Percentiles rank a stretch among this genome's conserved stretches.
These are phyloP conservation scores for Talaromyces sp. DNA, from an alignment of 2,329 filamentous ascomycete species.

Conservation along the genomic window DNA sequence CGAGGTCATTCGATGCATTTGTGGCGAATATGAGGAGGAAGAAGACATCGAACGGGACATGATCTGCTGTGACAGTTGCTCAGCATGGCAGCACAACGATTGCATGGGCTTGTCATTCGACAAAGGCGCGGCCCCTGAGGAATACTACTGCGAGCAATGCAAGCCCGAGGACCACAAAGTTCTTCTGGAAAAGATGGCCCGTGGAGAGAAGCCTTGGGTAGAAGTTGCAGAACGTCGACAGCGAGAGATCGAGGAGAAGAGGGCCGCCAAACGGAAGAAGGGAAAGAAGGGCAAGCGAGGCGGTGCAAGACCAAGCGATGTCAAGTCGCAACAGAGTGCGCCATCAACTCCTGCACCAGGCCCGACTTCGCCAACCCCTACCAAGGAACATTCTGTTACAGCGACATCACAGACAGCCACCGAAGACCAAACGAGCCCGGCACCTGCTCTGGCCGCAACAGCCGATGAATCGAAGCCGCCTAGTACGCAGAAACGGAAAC, in stretches of 20 bases:
- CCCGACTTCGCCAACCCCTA: slow-evolving; percentile 17
- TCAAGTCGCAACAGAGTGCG: slow-evolving; percentile 34
- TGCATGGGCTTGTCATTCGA: slow-evolving; percentile 84
- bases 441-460: slow-evolving; percentile 16
- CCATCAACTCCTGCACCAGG: slow-evolving; percentile 20
- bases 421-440: slow-evolving; percentile 25
- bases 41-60: slow-evolving; percentile 84
- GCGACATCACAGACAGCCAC: slow-evolving; percentile 17
- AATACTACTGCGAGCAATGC: slow-evolving; percentile 92
- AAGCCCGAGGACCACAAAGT: slow-evolving; percentile 76
- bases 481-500: slow-evolving; percentile 41
- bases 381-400: slow-evolving; percentile 2
- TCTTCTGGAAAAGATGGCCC: slow-evolving; percentile 70
- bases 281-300: slow-evolving; percentile 56
- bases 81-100: slow-evolving; percentile 94
- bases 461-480: slow-evolving; percentile 10
- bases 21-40: slow-evolving; percentile 78
- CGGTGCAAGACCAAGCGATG: slow-evolving; percentile 62
- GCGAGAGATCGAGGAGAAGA: slow-evolving; percentile 54
- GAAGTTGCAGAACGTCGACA: slow-evolving; percentile 59
- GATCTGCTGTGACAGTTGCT: slow-evolving; percentile 92
- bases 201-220: slow-evolving; percentile 85
- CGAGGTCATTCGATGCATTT: slow-evolving; percentile 87
- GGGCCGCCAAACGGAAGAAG: slow-evolving; percentile 55
- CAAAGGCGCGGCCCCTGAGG: slow-evolving; percentile 67